A percentile compares a stretch with the other conserved stretches of the same genome.
Evolutionary conservation across 1,139 yeast species (phyloP).

Genomic region (Blastobotrys apis): DNA sequence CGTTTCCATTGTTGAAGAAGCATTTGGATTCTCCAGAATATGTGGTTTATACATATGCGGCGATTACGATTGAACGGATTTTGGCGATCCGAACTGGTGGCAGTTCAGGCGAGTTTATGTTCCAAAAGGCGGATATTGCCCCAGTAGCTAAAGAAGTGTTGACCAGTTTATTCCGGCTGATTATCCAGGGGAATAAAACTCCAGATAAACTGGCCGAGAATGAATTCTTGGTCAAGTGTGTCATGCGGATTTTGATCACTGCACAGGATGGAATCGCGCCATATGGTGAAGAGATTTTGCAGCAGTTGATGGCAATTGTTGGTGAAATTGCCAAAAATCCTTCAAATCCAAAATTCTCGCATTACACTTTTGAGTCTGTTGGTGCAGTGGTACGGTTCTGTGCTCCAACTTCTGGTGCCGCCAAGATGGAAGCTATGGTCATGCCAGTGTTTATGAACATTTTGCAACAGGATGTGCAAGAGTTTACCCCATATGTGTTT

Average conservation of each 20-base stretch:
- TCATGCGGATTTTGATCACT: slow-evolving; percentile 77
- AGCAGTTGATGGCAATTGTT: slow-evolving; percentile 66
- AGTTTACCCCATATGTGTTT: slow-evolving; percentile 88
- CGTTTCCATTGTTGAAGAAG: slow-evolving; percentile 73
- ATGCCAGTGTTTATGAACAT: slow-evolving; percentile 66
- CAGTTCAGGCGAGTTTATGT: slow-evolving; percentile 50
- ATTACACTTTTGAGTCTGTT: slow-evolving; percentile 83
- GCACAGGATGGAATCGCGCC: slow-evolving; percentile 60
- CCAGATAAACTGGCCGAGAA: slow-evolving; percentile 95
- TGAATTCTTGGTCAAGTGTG: slow-evolving; percentile 84
- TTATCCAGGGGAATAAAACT: slow-evolving; percentile 53
- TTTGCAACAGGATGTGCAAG: slow-evolving; percentile 82
- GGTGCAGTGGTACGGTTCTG: slow-evolving; percentile 67
- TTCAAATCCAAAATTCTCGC: slow-evolving; percentile 90
- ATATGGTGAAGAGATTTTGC: slow-evolving; percentile 39
- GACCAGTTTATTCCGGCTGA: slow-evolving; percentile 60
- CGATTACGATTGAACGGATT: slow-evolving; percentile 87
- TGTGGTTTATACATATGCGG: slow-evolving; percentile 89
- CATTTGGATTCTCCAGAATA: slow-evolving; percentile 61
- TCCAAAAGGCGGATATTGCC: slow-evolving; percentile 67
- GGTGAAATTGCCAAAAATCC: slow-evolving; percentile 79
- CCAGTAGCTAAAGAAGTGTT: slow-evolving; percentile 53
- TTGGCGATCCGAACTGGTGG: slow-evolving; percentile 58
- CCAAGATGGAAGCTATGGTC: slow-evolving; percentile 47
- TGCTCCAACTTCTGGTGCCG: slow-evolving; percentile 34